Base-by-base conservation (phyloP, 148 eudicot genomes). In the Vaccinium vitisidaea region DNA sequence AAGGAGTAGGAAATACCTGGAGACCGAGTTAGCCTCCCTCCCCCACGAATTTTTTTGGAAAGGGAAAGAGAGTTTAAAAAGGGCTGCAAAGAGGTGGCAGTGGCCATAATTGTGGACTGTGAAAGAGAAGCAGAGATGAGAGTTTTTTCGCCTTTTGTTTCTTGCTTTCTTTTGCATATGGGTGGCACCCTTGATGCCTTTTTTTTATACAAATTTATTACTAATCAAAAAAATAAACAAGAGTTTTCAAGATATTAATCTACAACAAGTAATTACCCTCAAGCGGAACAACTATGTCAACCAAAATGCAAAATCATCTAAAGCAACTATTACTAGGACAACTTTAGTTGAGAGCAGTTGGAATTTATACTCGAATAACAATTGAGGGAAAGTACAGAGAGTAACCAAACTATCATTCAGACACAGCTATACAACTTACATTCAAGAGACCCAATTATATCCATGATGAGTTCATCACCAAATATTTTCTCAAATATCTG, bases 381-480 rank as follows among this genome's bases (percentile, higher is more conserved):
- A 30, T 13, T 54, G 48, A 74, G 8, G 18, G 27, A 16, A 74
- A 25, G 46, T 32, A 43, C n/a, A 74, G 39, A 83, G 74, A 4
- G 19, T 74, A 36, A 73, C 53, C 12, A 83, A 74, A 82, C 75
- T 11, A 73, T 83, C 14, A 6, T 58, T 39, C 15, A 27, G 71
- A 25, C 69, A 11, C 69, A 75, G 53, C 8, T 36, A 79, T 75
- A 50, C 75, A 59, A 91, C 98, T 94, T 93, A 97, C 99, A 93
- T 87, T 97, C 99, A 54, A 97, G 94, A 88, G 93, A 92, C 48
- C 98, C 98, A 86, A 93, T 91, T 19, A 94, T 85, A 86, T 97
- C 99, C 95, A 95, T 91, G 63, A 95, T 90, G 50, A 93, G 79
- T 80, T 97, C 98, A 90, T 97, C 99, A 32, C 95, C 92, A 84